phyloP scores from a whole-genome alignment of 805 yeast genomes.

The Saccharomycopsis synnaedendra region DNA sequence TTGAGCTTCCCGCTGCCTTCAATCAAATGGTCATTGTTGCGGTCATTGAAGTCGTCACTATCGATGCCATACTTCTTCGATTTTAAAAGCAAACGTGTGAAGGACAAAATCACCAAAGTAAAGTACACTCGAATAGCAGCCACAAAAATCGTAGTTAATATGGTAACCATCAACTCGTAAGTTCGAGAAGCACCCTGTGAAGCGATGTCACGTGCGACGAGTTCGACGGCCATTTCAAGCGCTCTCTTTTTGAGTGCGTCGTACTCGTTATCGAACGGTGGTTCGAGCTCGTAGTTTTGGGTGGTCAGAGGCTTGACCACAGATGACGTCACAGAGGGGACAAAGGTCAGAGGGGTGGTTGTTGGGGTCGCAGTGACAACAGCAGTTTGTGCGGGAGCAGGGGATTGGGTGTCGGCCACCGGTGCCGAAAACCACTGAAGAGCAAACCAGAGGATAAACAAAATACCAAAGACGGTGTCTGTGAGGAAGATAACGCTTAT shows the following conservation, averaged over 20 bases:
- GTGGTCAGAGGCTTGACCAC: not conserved
- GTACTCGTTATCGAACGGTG: not conserved
- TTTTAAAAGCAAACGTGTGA: conserved; percentile 43
- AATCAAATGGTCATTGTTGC: not conserved
- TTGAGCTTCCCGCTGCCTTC: conserved; percentile 1
- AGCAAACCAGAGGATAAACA: conserved; percentile 66
- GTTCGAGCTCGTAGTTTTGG: not conserved
- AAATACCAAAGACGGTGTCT: conserved; percentile 56
- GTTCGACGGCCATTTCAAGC: not conserved
- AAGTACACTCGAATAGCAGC: conserved; percentile 45
- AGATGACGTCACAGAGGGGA: not conserved
- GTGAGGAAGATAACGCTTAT: conserved; percentile 49
- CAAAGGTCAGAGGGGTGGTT: not conserved
- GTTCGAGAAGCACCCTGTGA: conserved; percentile 55
- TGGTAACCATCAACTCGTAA: conserved; percentile 47
- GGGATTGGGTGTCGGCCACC: conserved; percentile 20
- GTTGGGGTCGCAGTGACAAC: not conserved
- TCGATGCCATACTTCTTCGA: conserved; percentile 31
- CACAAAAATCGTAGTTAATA: conserved; percentile 36
- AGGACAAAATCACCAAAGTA: conserved; percentile 45
- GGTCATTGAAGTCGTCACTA: conserved; percentile 16
- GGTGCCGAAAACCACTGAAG: conserved; percentile 54
- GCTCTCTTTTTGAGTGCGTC: not conserved
- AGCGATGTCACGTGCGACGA: conserved; percentile 10
- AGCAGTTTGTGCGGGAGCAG: conserved; percentile 11